Conservation (phyloP, 495 filamentous ascomycete species). For the Podospora pseudoanserina region DNA sequence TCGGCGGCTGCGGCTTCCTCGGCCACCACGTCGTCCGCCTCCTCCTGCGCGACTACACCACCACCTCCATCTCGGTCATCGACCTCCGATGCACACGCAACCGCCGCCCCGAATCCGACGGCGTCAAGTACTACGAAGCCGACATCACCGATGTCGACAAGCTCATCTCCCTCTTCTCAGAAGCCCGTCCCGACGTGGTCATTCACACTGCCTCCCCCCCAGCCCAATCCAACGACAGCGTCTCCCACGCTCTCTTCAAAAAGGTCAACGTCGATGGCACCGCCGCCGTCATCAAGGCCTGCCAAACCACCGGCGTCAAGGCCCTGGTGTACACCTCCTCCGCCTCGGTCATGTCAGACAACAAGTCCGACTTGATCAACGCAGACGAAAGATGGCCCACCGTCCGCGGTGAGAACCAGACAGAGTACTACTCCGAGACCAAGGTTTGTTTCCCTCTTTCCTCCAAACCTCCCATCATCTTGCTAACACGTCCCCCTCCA, state of each 20-base stretch:
- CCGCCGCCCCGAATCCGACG: constrained; percentile 60
- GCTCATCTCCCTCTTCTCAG: constrained; percentile 62
- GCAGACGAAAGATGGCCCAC: constrained; percentile 85
- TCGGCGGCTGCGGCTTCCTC: constrained; percentile 69
- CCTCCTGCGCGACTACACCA: constrained; percentile 52
- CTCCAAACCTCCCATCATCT: background rate
- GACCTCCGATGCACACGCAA: constrained; percentile 78
- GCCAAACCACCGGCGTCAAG: constrained; percentile 72
- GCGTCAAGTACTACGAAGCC: constrained; percentile 74
- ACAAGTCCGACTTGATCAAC: constrained; percentile 74
- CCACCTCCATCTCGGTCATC: constrained; percentile 70
- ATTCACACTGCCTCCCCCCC: constrained; percentile 91
- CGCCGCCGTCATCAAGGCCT: constrained; percentile 69
- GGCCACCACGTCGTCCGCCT: constrained; percentile 65
- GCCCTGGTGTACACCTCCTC: constrained; percentile 94
- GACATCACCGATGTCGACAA: constrained; percentile 76
- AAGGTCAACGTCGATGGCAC: constrained; percentile 96
- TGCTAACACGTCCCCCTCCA: constrained; percentile 34
- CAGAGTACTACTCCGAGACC: constrained; percentile 88
- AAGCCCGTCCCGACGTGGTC: constrained; percentile 76
- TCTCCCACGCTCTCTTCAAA: constrained; percentile 59
- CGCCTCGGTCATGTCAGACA: constrained; percentile 82
- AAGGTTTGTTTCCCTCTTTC: constrained; percentile 52
- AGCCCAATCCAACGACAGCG: constrained; percentile 42
- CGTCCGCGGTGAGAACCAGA: constrained; percentile 64